Evolutionary conservation across 139 green algal genomes (phyloP), one percentile per base, ranked within the genome.

Genomic region (Auxenochlorella protothecoides): DNA sequence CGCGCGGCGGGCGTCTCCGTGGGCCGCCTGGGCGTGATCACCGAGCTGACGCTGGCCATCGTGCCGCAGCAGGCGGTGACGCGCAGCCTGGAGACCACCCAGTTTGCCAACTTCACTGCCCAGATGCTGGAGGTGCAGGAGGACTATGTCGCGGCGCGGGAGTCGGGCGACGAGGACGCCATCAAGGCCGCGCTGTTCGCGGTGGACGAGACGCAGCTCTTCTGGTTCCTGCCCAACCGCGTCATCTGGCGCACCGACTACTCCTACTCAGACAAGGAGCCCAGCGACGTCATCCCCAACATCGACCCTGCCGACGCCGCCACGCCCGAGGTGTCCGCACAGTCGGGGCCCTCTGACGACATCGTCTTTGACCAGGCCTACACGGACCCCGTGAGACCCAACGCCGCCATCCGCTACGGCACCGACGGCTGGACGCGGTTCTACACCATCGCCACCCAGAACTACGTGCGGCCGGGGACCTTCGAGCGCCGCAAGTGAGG

Each of bases 1-100:
- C 74, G 63, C 12, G 86, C 85, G 64, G 67, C 72, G 53, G 66
- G 80, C 54, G 78, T 81, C 10, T 72, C 63, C 13, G 82, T 92
- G 14, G 89, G 89, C 11, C 78, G 87, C 6, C 80, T 94, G 62
- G 89, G 89, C 13, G 75, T 93, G 65, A 84, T 92, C 65, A 88
- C 85, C 5, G 78, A 90, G 53, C 53, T 94, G 2, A 89, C 79
- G 0, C 59, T 93, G 3, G 69, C 64, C 3, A 82, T 76, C 52
- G 70, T 57, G 65, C 76, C 78, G 27, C 77, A 80, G 70, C 61
- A 62, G 67, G 72, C 66, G 51, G 62, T 78, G 52, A 55, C 51
- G 12, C 65, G 78, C 68, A 68, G 53, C 53, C 63, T 78, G 72
- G 63, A 71, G 59, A 65, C 64, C 52, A 68, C 16, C 60, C 4